Evolutionary conservation across 208 protist genomes (phyloP).

Genomic region (Trypanosoma caninum): DNA sequence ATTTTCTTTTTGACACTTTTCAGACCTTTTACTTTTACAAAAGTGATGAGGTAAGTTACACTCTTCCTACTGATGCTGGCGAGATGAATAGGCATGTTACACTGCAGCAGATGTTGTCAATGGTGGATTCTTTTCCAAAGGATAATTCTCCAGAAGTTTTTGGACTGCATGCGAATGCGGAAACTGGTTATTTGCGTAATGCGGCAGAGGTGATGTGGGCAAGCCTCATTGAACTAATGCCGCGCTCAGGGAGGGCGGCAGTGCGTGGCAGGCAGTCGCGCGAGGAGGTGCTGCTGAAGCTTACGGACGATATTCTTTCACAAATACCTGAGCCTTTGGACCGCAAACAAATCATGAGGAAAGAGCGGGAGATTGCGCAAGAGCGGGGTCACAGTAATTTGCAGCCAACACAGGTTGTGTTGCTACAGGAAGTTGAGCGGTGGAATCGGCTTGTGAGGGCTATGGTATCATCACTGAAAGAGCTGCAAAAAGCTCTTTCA

Average conservation of each 20-base stretch:
- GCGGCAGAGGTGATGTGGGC: constrained; percentile 93
- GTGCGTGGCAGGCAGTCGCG: constrained; percentile 56
- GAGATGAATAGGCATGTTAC: constrained; percentile 68
- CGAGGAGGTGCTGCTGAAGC: constrained; percentile 85
- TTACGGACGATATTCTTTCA: constrained; percentile 87
- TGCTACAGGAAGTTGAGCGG: constrained; percentile 98
- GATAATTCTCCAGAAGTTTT: constrained; percentile 97
- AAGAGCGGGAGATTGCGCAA: constrained; percentile 64
- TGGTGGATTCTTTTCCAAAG: constrained; percentile 93
- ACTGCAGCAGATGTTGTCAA: constrained; percentile 82
- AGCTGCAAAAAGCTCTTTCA: constrained; percentile 94
- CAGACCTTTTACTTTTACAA: constrained; percentile 98
- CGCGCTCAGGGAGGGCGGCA: constrained; percentile 57
- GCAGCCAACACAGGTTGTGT: constrained; percentile 95
- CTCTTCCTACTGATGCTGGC: constrained; percentile 77
- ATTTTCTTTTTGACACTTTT: constrained; percentile 99
- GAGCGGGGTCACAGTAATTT: constrained; percentile 62
- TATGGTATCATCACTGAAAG: constrained; percentile 92
- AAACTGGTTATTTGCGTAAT: constrained; percentile 97
- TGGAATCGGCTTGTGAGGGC: constrained; percentile 94
- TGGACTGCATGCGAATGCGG: constrained; percentile 98
- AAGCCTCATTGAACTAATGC: constrained; percentile 96
- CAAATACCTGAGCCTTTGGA: constrained; percentile 94
- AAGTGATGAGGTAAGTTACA: constrained; percentile 90
- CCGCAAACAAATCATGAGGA: constrained; percentile 65